A percentile compares a stretch with the other conserved stretches of the same genome.
phyloP scores from a whole-genome alignment of 805 yeast genomes.

The Candida chauliodis region DNA sequence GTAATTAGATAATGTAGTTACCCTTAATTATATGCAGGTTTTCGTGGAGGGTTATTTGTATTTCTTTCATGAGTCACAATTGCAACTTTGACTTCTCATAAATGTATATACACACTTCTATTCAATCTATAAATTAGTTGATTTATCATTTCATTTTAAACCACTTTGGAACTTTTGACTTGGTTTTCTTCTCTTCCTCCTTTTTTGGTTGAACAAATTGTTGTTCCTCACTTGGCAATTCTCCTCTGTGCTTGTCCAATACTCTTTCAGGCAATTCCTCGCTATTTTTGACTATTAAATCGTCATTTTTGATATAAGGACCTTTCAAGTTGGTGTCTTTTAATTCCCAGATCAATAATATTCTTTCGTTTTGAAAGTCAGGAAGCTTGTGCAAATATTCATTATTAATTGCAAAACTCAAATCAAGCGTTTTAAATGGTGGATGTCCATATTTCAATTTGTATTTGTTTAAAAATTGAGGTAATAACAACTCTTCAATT shows the following conservation, averaged over 20 bases:
- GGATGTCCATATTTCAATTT: conserved; percentile 34
- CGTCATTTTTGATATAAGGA: conserved; percentile 23
- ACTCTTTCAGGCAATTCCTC: conserved; percentile 33
- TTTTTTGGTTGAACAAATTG: not conserved
- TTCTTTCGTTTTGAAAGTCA: conserved; percentile 28
- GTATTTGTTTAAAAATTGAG: conserved; percentile 26
- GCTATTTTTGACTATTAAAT: conserved; percentile 18
- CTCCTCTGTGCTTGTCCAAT: conserved; percentile 29
- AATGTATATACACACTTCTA: too few relatives aligned
- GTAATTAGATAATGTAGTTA: conserved; percentile 1
- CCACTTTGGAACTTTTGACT: conserved; percentile 23
- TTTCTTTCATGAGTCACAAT: not conserved
- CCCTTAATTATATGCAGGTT: conserved; percentile 1
- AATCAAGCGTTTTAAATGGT: conserved; percentile 29
- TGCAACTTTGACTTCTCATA: not conserved
- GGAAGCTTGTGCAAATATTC: conserved; percentile 22
- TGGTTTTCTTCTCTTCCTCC: not conserved
- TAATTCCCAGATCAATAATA: conserved; percentile 36
- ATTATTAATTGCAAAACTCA: conserved; percentile 27
- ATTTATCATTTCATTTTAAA: conserved; percentile 19
- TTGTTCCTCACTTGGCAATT: conserved; percentile 27
- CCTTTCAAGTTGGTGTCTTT: conserved; percentile 14
- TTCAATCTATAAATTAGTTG: not conserved
- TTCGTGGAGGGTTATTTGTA: not conserved
- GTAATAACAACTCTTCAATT: conserved; percentile 30